phyloP scores from a whole-genome alignment of 2,329 filamentous ascomycete species.

The Pyrenochaeta sp. region DNA sequence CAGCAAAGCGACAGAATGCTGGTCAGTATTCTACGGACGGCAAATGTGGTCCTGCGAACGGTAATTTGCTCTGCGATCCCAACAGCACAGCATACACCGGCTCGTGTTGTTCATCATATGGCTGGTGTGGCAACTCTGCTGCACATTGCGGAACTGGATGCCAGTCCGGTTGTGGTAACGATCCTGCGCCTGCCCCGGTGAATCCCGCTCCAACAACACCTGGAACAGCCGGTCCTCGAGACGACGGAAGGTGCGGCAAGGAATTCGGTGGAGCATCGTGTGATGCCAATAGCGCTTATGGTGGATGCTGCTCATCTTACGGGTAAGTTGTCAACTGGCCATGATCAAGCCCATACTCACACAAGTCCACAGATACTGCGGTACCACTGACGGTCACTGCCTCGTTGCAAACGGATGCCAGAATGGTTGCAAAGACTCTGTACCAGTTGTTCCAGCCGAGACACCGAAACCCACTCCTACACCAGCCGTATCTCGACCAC shows the following conservation, averaged over 20 bases:
- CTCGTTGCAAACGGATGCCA: slow-evolving; percentile 50
- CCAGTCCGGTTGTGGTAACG: slow-evolving; percentile 41
- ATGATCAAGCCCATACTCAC: slow-evolving; percentile 2
- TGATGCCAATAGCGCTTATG: slow-evolving; percentile 48
- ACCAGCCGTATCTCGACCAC: slow-evolving; percentile 34
- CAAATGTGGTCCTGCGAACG: slow-evolving; percentile 50
- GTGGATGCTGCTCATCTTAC: slow-evolving; percentile 50
- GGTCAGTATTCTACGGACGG: slow-evolving; percentile 50
- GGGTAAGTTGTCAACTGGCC: slow-evolving; percentile 15
- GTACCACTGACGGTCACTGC: slow-evolving; percentile 49
- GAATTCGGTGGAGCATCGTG: slow-evolving; percentile 50
- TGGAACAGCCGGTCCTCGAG: slow-evolving; percentile 5
- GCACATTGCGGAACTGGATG: slow-evolving; percentile 51
- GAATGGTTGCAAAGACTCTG: slow-evolving; percentile 47
- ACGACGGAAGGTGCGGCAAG: slow-evolving; percentile 51
- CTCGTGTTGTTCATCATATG: slow-evolving; percentile 56
- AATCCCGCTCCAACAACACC: slow-evolving; percentile 7
- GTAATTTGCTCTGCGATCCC: slow-evolving; percentile 53
- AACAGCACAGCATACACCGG: slow-evolving; percentile 56
- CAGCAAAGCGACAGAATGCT: slow-evolving; percentile 36
- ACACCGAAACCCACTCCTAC: slow-evolving; percentile 13
- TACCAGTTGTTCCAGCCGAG: slow-evolving; percentile 8
- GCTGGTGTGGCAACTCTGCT: slow-evolving; percentile 55
- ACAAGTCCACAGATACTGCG: slow-evolving; percentile 43
- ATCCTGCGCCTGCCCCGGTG: slow-evolving; percentile 7